phyloP scores from a whole-genome alignment of 2,329 filamentous ascomycete species.

The Diaporthe helianthi region DNA sequence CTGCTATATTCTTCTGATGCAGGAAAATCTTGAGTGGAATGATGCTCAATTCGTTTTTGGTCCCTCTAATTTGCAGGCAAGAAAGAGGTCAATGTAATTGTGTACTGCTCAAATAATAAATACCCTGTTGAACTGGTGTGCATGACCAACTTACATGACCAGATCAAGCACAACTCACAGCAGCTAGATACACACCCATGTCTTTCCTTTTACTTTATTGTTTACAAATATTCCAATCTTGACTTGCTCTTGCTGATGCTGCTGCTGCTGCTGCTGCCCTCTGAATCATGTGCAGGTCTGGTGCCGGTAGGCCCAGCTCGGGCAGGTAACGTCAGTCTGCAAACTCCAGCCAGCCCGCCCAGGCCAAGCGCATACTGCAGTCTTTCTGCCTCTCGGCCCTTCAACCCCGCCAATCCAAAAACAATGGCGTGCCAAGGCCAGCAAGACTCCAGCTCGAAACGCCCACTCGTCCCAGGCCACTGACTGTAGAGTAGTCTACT shows the following conservation, averaged over 20 bases:
- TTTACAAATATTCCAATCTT: background rate
- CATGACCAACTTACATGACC: background rate
- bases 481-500: background rate
- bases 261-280: background rate
- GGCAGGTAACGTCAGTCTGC: slow-evolving; percentile 14
- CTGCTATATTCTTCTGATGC: background rate
- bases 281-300: background rate
- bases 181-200: background rate
- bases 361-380: background rate
- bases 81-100: background rate
- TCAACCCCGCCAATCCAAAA: slow-evolving; percentile 25
- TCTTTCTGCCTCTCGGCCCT: background rate
- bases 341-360: slow-evolving; percentile 4
- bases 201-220: background rate
- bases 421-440: slow-evolving; percentile 23
- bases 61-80: background rate
- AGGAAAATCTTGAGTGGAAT: background rate
- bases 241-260: background rate
- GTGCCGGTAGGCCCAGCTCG: background rate
- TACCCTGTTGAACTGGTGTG: background rate
- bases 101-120: too few species aligned
- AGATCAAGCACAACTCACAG: background rate
- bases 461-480: slow-evolving; percentile 19
- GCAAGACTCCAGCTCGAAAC: slow-evolving; percentile 27
- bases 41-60: background rate